These are phyloP conservation scores for Rutstroemia sydowiana DNA, from an alignment of 2,329 filamentous ascomycete genomes.

Conservation along the genomic window DNA sequence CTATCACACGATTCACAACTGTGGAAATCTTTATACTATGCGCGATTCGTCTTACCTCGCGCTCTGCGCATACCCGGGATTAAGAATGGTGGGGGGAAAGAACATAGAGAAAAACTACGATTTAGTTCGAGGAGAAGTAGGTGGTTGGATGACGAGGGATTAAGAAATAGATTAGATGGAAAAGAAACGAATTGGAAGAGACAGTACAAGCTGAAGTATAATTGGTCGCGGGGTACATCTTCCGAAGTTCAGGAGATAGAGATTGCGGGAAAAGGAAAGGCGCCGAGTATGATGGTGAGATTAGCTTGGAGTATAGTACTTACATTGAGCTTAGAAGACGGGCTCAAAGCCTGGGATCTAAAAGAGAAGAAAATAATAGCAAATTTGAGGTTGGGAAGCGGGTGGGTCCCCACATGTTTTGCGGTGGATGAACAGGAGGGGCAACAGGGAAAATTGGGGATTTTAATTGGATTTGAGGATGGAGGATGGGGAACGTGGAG, in stretches of 20 bases:
- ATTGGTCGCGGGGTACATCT: conserved; percentile 80
- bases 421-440: conserved; percentile 51
- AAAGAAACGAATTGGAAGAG: conserved; percentile 69
- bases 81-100: conserved; percentile 29
- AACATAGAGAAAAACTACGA: conserved; percentile 17
- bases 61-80: conserved; percentile 68
- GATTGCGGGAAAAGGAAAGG: conserved; percentile 31
- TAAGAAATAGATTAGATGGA: conserved; percentile 24
- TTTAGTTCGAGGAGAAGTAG: conserved; percentile 39
- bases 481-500: conserved; percentile 67
- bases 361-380: conserved; percentile 56
- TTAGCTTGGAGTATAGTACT: conserved; percentile 70
- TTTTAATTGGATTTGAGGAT: conserved; percentile 63
- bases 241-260: conserved; percentile 71
- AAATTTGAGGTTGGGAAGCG: conserved; percentile 32
- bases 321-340: conserved; percentile 62
- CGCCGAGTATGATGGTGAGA: conserved; percentile 62
- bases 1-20: conserved; percentile 77
- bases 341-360: conserved; percentile 72
- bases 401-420: conserved; percentile 50
- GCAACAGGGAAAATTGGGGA: conserved; percentile 42
- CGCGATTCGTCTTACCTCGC: conserved; percentile 76
- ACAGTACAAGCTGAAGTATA: conserved; percentile 81
- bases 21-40: conserved; percentile 87
- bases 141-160: conserved; percentile 38